These are phyloP conservation scores for Cajanus cajan DNA, from an alignment of 306 rosid genomes.

Conservation along the genomic window DNA sequence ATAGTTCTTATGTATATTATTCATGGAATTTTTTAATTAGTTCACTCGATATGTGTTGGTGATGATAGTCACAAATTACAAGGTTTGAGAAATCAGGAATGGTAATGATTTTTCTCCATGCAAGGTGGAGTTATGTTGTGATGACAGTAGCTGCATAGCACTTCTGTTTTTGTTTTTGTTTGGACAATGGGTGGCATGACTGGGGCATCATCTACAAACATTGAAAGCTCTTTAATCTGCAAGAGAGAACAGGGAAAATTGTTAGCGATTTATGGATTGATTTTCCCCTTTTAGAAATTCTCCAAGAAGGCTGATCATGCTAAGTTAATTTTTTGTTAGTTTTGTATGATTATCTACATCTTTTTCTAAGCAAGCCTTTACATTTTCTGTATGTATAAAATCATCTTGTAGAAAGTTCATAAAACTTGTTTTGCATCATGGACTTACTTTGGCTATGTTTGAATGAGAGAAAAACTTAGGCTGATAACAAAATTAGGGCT, in stretches of 20 bases:
- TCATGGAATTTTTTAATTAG: constrained; percentile 43
- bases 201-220: constrained; percentile 14
- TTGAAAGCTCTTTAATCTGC: not conserved
- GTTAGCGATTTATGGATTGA: constrained; percentile 28
- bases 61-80: constrained; percentile 37
- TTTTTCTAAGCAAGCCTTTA: constrained; percentile 8
- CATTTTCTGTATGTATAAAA: not conserved
- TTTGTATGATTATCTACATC: constrained; percentile 20
- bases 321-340: constrained; percentile 9
- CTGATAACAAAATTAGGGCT: constrained; percentile 17
- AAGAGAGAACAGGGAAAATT: not conserved
- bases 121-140: constrained; percentile 35
- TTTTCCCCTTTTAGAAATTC: not conserved
- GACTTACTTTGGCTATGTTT: constrained; percentile 12
- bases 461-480: not conserved
- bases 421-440: constrained; percentile 22
- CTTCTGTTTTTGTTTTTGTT: constrained; percentile 30
- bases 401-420: constrained; percentile 11
- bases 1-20: constrained; percentile 65
- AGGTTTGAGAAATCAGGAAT: constrained; percentile 48
- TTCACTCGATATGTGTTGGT: constrained; percentile 43
- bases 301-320: not conserved
- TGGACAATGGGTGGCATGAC: constrained; percentile 10
- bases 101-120: constrained; percentile 45
- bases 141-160: constrained; percentile 12